Percentiles rank a stretch among this genome's conserved stretches.
phyloP scores from a whole-genome alignment of 352 stramenopile species.

The Thalassiosira hispida region DNA sequence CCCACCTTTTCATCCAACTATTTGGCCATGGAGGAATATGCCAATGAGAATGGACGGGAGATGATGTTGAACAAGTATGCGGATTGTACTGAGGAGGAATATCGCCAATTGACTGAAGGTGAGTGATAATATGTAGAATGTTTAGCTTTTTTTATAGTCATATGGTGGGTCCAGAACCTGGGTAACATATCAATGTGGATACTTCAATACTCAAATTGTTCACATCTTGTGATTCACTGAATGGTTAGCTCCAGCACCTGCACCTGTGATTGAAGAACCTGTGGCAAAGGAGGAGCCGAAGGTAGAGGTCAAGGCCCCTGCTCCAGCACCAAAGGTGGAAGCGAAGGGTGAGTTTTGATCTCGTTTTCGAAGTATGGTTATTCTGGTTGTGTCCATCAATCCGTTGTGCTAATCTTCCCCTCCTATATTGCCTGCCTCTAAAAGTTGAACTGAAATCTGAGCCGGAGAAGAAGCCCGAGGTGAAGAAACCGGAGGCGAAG shows the following conservation, averaged over 20 bases:
- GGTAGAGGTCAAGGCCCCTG: conserved; percentile 11
- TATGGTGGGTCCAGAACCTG: too few relatives aligned
- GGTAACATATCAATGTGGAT: neutral
- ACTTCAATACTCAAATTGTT: neutral
- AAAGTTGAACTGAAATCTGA: conserved; percentile 2
- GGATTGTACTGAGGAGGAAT: conserved; percentile 82
- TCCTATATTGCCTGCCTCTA: neutral
- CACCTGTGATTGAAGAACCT: conserved; percentile 30
- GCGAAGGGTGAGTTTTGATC: conserved; percentile 20
- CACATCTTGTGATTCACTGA: neutral
- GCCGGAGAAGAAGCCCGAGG: conserved; percentile 22
- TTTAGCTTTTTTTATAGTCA: neutral
- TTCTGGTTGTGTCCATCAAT: too few relatives aligned
- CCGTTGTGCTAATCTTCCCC: neutral
- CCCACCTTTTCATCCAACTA: conserved; percentile 76
- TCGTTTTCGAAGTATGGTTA: too few relatives aligned
- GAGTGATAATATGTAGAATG: neutral
- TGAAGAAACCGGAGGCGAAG: conserved; percentile 39
- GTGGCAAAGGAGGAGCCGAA: conserved; percentile 39
- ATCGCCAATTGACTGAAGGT: conserved; percentile 50
- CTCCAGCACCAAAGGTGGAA: conserved; percentile 14
- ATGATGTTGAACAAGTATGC: conserved; percentile 83
- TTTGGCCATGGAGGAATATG: conserved; percentile 81
- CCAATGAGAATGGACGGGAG: conserved; percentile 71
- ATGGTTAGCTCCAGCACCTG: conserved; percentile 9